Conservation (phyloP, 495 filamentous ascomycete species). For the Aspergillus avenaceus region DNA sequence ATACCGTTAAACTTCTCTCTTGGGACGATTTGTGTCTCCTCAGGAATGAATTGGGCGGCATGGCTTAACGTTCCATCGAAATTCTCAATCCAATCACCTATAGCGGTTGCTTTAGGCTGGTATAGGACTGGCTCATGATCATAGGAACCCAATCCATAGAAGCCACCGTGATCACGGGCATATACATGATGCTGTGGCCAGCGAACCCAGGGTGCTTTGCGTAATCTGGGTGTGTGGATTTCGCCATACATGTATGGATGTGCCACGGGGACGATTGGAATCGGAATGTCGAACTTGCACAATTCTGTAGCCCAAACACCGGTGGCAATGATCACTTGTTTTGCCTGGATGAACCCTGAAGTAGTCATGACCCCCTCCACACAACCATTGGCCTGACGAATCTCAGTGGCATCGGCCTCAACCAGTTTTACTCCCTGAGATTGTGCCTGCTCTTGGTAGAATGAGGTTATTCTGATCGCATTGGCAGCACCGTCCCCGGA, state of each 20-base stretch:
- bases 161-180: slow-evolving; percentile 28
- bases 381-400: slow-evolving; percentile 15
- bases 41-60: slow-evolving; percentile 16
- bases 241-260: slow-evolving; percentile 32
- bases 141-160: slow-evolving; percentile 30
- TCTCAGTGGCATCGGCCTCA: slow-evolving; percentile 17
- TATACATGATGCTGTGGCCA: slow-evolving; percentile 36
- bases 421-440: slow-evolving; percentile 20
- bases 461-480: slow-evolving; percentile 19
- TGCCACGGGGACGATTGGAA: slow-evolving; percentile 31
- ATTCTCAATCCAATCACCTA: slow-evolving; percentile 22
- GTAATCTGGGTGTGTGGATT: slow-evolving; percentile 11
- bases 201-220: slow-evolving; percentile 24
- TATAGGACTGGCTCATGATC: slow-evolving; percentile 22
- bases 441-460: slow-evolving; percentile 21
- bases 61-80: slow-evolving; percentile 19
- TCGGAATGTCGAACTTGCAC: slow-evolving; percentile 17
- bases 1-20: slow-evolving; percentile 31
- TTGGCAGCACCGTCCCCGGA: slow-evolving; percentile 28
- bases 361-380: slow-evolving; percentile 17
- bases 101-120: slow-evolving; percentile 17
- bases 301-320: slow-evolving; percentile 28
- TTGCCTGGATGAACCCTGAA: slow-evolving; percentile 14
- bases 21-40: slow-evolving; percentile 13
- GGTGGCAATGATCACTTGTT: slow-evolving; percentile 25